These are phyloP conservation scores for Cystofilobasidium ferigula DNA, from an alignment of 768 basidiomycete species.

Conservation along the genomic window DNA sequence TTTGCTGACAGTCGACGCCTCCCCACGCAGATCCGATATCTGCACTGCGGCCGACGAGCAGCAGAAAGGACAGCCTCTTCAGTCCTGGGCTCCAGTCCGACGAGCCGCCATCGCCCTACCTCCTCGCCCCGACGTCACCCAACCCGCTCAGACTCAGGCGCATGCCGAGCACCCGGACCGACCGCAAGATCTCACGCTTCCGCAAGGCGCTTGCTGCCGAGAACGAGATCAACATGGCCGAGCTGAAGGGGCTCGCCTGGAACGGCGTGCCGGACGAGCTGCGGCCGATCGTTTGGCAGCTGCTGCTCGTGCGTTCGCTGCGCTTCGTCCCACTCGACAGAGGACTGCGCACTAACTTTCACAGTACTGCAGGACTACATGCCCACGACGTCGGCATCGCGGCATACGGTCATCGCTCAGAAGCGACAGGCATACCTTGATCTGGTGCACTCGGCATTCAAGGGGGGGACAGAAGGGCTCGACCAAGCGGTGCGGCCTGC, in stretches of 20 bases:
- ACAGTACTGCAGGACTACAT: slow-evolving; percentile 68
- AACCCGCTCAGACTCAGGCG: slow-evolving; percentile 52
- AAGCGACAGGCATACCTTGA: slow-evolving; percentile 88
- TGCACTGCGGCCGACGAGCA: slow-evolving; percentile 27
- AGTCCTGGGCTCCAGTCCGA: neutral
- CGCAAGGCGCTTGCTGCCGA: slow-evolving; percentile 56
- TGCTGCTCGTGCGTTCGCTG: slow-evolving; percentile 60
- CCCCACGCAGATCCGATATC: slow-evolving; percentile 26
- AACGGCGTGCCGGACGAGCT: slow-evolving; percentile 80
- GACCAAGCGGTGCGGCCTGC: slow-evolving; percentile 62
- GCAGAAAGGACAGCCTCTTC: neutral
- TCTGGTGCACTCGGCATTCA: slow-evolving; percentile 79
- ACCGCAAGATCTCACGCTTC: slow-evolving; percentile 62
- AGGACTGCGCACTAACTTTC: slow-evolving; percentile 15
- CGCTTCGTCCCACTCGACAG: slow-evolving; percentile 5
- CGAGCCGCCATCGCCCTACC: slow-evolving; percentile 27
- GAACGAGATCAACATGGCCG: slow-evolving; percentile 77
- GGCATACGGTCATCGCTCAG: slow-evolving; percentile 57
- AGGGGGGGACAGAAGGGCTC: slow-evolving; percentile 67
- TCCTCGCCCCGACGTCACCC: slow-evolving; percentile 33
- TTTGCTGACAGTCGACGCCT: slow-evolving; percentile 7
- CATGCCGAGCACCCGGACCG: slow-evolving; percentile 65
- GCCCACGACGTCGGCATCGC: slow-evolving; percentile 66
- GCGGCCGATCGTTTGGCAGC: slow-evolving; percentile 84
- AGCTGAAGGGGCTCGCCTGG: slow-evolving; percentile 86